phyloP scores from a whole-genome alignment of 176 grass and related monocot genomes.

The Carex myosuroides region DNA sequence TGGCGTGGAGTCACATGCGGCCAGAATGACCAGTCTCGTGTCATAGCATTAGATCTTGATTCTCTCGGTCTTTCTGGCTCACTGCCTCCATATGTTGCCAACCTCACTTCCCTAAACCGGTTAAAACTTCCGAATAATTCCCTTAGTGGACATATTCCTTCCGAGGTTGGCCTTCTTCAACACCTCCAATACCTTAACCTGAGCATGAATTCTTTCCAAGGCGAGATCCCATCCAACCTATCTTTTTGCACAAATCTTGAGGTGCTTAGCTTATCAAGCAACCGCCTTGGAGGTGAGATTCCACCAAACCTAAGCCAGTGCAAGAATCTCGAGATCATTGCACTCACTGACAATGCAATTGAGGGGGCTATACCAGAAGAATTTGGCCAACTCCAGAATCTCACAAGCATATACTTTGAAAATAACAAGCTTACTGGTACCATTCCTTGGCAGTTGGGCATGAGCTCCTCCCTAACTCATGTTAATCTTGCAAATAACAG shows the following conservation, averaged over 20 bases:
- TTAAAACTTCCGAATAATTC: conserved; percentile 33
- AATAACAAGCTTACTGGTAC: conserved; percentile 28
- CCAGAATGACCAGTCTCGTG: conserved; percentile 1
- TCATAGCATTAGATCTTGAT: conserved; percentile 31
- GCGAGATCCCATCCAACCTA: conserved; percentile 24
- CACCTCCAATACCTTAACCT: conserved; percentile 35
- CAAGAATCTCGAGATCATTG: conserved; percentile 18
- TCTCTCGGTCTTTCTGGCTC: conserved; percentile 20
- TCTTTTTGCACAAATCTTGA: conserved; percentile 30
- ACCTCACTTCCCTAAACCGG: conserved; percentile 32
- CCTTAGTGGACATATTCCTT: conserved; percentile 34
- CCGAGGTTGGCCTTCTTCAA: conserved; percentile 25
- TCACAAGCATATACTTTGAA: conserved; percentile 13
- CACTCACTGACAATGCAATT: conserved; percentile 28
- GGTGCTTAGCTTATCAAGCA: conserved; percentile 19
- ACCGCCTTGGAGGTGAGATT: conserved; percentile 33
- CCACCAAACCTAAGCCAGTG: conserved; percentile 33
- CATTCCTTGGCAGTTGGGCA: conserved; percentile 34
- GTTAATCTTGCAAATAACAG: conserved; percentile 24
- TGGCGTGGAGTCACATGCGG: conserved; percentile 44
- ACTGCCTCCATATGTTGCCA: conserved; percentile 35
- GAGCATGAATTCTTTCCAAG: conserved; percentile 36
- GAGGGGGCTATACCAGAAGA: conserved; percentile 20
- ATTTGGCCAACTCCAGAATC: conserved; percentile 18
- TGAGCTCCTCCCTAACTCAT: conserved; percentile 24